Conservation (phyloP, 2,329 filamentous ascomycete species). For the Drechslera avenae region DNA sequence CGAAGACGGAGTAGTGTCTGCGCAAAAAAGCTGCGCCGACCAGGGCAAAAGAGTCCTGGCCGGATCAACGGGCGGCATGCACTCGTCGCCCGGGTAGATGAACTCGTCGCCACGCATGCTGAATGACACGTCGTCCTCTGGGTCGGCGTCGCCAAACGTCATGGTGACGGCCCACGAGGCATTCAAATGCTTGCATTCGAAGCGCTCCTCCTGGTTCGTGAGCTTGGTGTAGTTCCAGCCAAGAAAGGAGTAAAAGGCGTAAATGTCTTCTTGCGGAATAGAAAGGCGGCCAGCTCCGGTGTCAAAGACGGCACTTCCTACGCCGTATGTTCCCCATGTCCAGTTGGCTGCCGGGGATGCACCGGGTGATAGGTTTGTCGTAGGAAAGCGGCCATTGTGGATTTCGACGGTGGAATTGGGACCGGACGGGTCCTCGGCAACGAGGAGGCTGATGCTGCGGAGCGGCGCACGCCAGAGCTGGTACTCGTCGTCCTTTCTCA, state of each 20-base stretch:
- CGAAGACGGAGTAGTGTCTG: constrained; percentile 19
- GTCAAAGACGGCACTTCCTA: constrained; percentile 20
- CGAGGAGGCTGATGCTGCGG: constrained; percentile 8
- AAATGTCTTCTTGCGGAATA: constrained; percentile 13
- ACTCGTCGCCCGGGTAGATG: constrained; percentile 9
- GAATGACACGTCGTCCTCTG: constrained; percentile 15
- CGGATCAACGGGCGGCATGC: constrained; percentile 23
- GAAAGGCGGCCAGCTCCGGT: constrained; percentile 24
- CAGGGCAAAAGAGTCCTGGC: constrained; percentile 15
- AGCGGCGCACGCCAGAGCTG: constrained; percentile 26
- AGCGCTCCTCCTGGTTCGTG: constrained; percentile 12
- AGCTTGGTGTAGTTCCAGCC: constrained; percentile 27
- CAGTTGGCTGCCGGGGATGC: constrained; percentile 6
- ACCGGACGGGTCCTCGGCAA: constrained; percentile 13
- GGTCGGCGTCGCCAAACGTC: constrained; percentile 18
- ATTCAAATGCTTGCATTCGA: constrained; percentile 23
- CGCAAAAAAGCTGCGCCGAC: constrained; percentile 18
- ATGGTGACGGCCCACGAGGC: constrained; percentile 24
- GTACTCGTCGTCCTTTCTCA: constrained; percentile 14
- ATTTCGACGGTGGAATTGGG: constrained; percentile 14
- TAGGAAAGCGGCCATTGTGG: constrained; percentile 5
- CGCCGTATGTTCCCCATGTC: constrained; percentile 8
- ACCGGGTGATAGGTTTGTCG: not conserved
- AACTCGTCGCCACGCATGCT: constrained; percentile 20
- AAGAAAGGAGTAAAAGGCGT: constrained; percentile 24